These are phyloP conservation scores for Penicillium sp. DNA, from an alignment of 2,329 filamentous ascomycete genomes.

Conservation along the genomic window DNA sequence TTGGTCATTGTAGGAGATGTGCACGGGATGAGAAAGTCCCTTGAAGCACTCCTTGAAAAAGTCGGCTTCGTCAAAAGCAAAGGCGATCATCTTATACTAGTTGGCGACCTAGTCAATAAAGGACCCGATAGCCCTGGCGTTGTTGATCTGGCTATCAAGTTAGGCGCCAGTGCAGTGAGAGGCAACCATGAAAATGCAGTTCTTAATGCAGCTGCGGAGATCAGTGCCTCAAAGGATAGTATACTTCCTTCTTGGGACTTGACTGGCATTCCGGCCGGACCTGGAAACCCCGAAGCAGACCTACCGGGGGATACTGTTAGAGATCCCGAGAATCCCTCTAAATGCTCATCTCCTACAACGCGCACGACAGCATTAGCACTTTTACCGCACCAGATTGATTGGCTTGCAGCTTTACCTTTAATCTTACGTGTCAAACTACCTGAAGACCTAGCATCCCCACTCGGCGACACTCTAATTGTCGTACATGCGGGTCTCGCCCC, in stretches of 20 bases:
- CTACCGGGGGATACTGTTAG: neutral
- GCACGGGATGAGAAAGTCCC: constrained; percentile 21
- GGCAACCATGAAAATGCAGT: constrained; percentile 28
- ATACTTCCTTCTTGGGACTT: neutral
- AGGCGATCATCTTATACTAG: constrained; percentile 22
- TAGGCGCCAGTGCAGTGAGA: constrained; percentile 24
- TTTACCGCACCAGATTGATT: constrained; percentile 14
- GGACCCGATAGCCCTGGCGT: constrained; percentile 23
- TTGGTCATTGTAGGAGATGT: constrained; percentile 23
- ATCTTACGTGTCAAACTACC: constrained; percentile 20
- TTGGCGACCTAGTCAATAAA: constrained; percentile 23
- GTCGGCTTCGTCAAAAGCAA: constrained; percentile 13
- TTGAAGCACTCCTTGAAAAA: constrained; percentile 16
- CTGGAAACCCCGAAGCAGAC: neutral
- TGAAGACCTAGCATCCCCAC: neutral
- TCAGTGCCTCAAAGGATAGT: constrained; percentile 1
- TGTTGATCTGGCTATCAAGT: constrained; percentile 19
- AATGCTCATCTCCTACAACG: constrained; percentile 2
- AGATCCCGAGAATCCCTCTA: neutral
- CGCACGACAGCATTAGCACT: constrained; percentile 13
- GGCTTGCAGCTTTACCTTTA: constrained; percentile 22
- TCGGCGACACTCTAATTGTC: constrained; percentile 15
- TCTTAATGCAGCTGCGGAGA: constrained; percentile 16
- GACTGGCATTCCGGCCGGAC: neutral
- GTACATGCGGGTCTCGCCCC: constrained; percentile 23